phyloP scores from a whole-genome alignment of 768 basidiomycete genomes.

The Porphyrellus cyaneotinctus region DNA sequence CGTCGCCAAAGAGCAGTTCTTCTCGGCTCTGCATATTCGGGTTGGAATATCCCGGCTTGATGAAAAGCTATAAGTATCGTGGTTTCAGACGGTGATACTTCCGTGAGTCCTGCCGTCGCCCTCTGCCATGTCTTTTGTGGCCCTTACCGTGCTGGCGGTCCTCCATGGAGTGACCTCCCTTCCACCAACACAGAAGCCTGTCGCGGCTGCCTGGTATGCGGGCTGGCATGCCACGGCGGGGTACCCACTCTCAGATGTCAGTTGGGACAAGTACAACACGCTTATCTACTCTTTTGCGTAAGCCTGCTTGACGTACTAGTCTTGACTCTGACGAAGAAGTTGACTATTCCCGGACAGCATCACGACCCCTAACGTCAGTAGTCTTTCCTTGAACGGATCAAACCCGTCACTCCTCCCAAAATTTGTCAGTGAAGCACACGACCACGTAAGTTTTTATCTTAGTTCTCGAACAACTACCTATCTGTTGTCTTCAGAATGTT shows the following conservation, averaged over 20 bases:
- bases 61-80: conserved; percentile 6
- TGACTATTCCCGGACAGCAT: conserved; percentile 19
- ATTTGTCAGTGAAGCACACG: conserved; percentile 48
- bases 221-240: conserved; percentile 37
- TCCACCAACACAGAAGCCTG: background rate
- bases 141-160: background rate
- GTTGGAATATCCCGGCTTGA: too few relatives aligned
- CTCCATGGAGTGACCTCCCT: background rate
- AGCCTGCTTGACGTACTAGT: conserved; percentile 14
- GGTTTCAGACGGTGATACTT: background rate
- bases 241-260: conserved; percentile 51
- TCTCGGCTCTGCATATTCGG: too few relatives aligned
- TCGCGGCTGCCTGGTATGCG: conserved; percentile 58
- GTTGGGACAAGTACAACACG: conserved; percentile 72
- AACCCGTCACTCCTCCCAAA: conserved; percentile 48
- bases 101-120: background rate
- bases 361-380: conserved; percentile 32
- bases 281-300: conserved; percentile 66
- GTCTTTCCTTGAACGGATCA: conserved; percentile 36
- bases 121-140: conserved; percentile 1
- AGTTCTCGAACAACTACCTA: background rate
- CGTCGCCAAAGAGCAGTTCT: too few relatives aligned
- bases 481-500: conserved; percentile 40
- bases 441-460: conserved; percentile 26
- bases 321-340: background rate